Base-by-base conservation (phyloP, 192 early-diverging fungal species). In the Rhizophagus sp. region DNA sequence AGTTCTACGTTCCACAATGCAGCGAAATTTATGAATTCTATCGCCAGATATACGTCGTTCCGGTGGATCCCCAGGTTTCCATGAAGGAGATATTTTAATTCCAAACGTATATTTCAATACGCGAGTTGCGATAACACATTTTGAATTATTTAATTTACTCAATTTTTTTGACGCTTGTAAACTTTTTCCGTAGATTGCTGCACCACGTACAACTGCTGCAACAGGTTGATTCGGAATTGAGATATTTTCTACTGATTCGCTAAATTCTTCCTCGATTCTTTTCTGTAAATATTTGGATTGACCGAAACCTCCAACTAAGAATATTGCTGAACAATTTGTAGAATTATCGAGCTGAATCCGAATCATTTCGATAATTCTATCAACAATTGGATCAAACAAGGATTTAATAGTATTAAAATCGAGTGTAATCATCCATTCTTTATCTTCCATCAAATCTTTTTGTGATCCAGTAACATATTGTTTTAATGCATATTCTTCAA, bases 251-350 rank as follows among this genome's bases (percentile, higher is more conserved):
- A 86, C 83, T 3, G 82, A 80, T 44, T 75, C 62, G 9, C 80
- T 76, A 82, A 88, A 88, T 57, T 87, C 82, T 67, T 88, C 70
- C 34, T 85, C 82, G 10, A 88, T 83, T 27, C 86, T 83, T 41
- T 85, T 84, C 50, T 84, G 84, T 15, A 89, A 67, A 73, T 89
- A 89, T 11, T 85, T 85, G 10, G 87, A 88, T 0, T 85, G 82
- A 22, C 88, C 85, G 78, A 90, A 90, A 0, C 88, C 88, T 80
- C 88, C 88, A 13, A 88, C 87, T 50, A 90, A 63, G 52, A 90
- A 86, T 36, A 90, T 84, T n/a, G 88, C 87, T 30, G 87, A 84
- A 24, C 87, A 79, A 9, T 74, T 74, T 34, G 81, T 72, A 10
- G 8, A 10, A 22, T 4, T 36, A 36, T 36, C 34, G 4, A 36